phyloP scores from a whole-genome alignment of 495 filamentous ascomycete species.

The Bacidia rubella region DNA sequence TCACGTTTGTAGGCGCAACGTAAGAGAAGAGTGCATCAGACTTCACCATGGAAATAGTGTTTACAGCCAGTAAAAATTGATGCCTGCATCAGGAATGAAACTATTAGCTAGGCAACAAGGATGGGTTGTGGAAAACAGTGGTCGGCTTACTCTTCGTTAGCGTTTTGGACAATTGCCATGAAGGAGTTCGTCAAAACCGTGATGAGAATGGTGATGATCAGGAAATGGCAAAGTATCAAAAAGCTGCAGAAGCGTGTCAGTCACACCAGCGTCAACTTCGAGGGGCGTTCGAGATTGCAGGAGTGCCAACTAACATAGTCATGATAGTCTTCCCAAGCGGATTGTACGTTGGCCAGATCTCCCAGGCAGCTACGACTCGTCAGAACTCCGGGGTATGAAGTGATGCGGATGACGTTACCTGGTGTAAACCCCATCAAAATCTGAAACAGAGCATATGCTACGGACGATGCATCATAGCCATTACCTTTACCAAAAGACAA shows the following conservation, averaged over 20 bases:
- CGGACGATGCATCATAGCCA: constrained; percentile 41
- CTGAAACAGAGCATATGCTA: constrained; percentile 85
- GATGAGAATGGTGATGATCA: constrained; percentile 86
- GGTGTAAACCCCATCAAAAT: constrained; percentile 82
- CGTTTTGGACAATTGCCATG: constrained; percentile 85
- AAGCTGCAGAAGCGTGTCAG: background rate
- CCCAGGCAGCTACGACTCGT: constrained; percentile 40
- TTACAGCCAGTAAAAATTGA: constrained; percentile 87
- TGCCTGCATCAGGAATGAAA: constrained; percentile 28
- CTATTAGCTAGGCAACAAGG: no score
- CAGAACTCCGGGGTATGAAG: background rate
- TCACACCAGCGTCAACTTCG: no score
- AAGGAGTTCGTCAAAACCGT: constrained; percentile 88
- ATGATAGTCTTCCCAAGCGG: constrained; percentile 59
- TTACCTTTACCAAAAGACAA: constrained; percentile 56
- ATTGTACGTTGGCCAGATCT: constrained; percentile 66
- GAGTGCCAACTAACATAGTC: constrained; percentile 41
- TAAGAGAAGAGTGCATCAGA: constrained; percentile 89
- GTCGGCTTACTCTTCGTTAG: constrained; percentile 58
- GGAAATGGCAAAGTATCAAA: constrained; percentile 84
- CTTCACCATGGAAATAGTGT: constrained; percentile 92
- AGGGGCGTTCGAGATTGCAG: no score
- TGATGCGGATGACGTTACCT: background rate
- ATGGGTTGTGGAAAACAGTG: no score
- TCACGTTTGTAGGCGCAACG: constrained; percentile 72